phyloP scores from a whole-genome alignment of 139 green algal genomes.

The Auxenochlorella pyrenoidosa region DNA sequence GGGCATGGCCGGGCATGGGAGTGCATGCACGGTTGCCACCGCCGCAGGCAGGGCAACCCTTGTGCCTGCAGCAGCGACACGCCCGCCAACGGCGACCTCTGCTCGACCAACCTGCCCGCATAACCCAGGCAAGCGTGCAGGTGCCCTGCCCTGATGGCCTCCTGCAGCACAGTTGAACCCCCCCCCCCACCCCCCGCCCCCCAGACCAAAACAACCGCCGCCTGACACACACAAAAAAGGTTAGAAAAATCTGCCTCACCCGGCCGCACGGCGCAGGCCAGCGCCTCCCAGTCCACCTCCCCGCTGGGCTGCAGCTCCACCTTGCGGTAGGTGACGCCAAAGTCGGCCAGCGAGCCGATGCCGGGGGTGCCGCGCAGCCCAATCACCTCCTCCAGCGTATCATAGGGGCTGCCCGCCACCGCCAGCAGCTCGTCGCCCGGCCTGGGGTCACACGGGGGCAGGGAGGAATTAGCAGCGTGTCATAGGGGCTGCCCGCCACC shows the following conservation, averaged over 20 bases:
- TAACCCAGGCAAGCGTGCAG: too few relatives aligned
- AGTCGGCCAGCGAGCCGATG: conserved; percentile 86
- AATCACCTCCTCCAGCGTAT: conserved; percentile 98
- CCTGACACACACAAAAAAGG: not conserved
- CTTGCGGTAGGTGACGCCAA: conserved; percentile 87
- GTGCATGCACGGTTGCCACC: too few relatives aligned
- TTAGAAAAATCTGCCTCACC: conserved; percentile 33
- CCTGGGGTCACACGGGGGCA: conserved; percentile 34
- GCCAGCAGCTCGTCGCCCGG: conserved; percentile 93
- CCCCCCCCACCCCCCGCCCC: too few relatives aligned
- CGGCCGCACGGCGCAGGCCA: conserved; percentile 69
- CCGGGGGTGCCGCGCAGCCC: conserved; percentile 77
- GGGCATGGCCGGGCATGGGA: too few relatives aligned
- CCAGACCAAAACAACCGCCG: not conserved
- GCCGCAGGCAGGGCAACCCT: too few relatives aligned
- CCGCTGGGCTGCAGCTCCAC: conserved; percentile 65
- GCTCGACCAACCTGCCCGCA: too few relatives aligned
- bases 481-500: conserved; percentile 83
- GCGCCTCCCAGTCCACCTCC: conserved; percentile 76
- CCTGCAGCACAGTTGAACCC: too few relatives aligned
- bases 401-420: conserved; percentile 83
- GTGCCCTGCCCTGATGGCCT: not conserved
- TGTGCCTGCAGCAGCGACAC: too few relatives aligned
- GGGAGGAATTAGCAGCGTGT: conserved; percentile 71
- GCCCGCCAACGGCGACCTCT: too few relatives aligned